These are phyloP conservation scores for Simplicillium aogashimaense DNA, from an alignment of 2,329 filamentous ascomycete genomes.

Conservation along the genomic window DNA sequence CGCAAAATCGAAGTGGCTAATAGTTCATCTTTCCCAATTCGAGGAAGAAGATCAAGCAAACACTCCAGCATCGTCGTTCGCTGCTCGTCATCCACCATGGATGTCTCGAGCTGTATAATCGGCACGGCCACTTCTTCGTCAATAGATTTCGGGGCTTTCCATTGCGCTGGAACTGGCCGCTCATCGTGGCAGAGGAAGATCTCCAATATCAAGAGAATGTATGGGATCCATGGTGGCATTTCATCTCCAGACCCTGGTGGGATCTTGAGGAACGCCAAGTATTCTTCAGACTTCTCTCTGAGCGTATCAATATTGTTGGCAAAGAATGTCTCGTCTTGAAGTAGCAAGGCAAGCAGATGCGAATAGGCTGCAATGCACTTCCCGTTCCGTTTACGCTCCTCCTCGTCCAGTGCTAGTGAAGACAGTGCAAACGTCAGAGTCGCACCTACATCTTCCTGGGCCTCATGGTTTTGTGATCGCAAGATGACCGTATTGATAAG, in stretches of 20 bases:
- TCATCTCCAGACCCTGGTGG: slow-evolving; percentile 60
- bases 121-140: slow-evolving; percentile 40
- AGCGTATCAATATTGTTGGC: slow-evolving; percentile 63
- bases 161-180: slow-evolving; percentile 64
- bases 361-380: slow-evolving; percentile 74
- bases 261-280: slow-evolving; percentile 71
- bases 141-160: slow-evolving; percentile 48
- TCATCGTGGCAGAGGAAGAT: slow-evolving; percentile 83
- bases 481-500: slow-evolving; percentile 67
- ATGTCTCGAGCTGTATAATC: slow-evolving; percentile 53
- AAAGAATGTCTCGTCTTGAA: slow-evolving; percentile 78
- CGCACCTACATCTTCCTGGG: slow-evolving; percentile 64
- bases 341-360: slow-evolving; percentile 77
- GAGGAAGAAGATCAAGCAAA: slow-evolving; percentile 75
- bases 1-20: slow-evolving; percentile 76
- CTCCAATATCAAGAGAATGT: slow-evolving; percentile 83
- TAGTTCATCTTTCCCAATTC: slow-evolving; percentile 77
- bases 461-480: slow-evolving; percentile 43
- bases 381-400: slow-evolving; percentile 54
- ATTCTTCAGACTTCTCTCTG: slow-evolving; percentile 63
- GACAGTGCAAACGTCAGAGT: slow-evolving; percentile 80
- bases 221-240: slow-evolving; percentile 85
- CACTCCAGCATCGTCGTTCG: slow-evolving; percentile 64
- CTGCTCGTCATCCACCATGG: slow-evolving; percentile 42
- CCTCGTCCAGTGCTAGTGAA: slow-evolving; percentile 51